These are phyloP conservation scores for Coemansia sp. DNA, from an alignment of 192 early-diverging fungal genomes.

Conservation along the genomic window DNA sequence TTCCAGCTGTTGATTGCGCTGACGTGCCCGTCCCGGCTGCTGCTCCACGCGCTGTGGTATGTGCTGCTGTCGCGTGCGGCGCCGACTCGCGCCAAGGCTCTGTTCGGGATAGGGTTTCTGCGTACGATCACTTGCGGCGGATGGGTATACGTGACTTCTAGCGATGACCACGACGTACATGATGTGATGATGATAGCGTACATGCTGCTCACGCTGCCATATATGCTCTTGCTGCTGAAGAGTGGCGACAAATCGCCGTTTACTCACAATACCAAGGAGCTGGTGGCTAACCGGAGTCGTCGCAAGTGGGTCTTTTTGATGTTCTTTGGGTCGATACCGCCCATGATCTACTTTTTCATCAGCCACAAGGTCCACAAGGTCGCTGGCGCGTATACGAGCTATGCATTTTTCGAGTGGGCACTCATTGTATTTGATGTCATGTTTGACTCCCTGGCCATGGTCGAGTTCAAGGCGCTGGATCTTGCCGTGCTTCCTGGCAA, in stretches of 20 bases:
- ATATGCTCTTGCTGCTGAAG: conserved; percentile 69
- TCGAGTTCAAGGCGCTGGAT: conserved; percentile 65
- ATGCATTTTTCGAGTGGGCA: conserved; percentile 86
- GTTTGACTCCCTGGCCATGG: conserved; percentile 73
- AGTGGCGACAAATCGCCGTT: conserved; percentile 53
- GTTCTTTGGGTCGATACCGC: conserved; percentile 75
- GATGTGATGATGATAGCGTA: conserved; percentile 83
- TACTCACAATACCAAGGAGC: conserved; percentile 29
- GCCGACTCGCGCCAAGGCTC: conserved; percentile 39
- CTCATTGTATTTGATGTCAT: conserved; percentile 78
- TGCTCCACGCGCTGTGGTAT: conserved; percentile 57
- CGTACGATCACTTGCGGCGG: conserved; percentile 79
- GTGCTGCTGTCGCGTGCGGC: conserved; percentile 41
- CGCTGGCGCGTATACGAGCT: conserved; percentile 78
- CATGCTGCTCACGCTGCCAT: conserved; percentile 75
- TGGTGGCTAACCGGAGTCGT: conserved; percentile 56
- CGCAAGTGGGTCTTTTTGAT: conserved; percentile 55
- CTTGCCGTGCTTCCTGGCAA: conserved; percentile 46
- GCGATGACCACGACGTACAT: conserved; percentile 79
- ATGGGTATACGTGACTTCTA: conserved; percentile 83
- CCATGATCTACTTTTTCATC: conserved; percentile 80
- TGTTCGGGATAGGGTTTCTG: conserved; percentile 58
- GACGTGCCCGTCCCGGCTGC: conserved; percentile 59
- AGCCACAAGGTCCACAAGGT: conserved; percentile 77
- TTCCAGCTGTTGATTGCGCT: conserved; percentile 84